Evolutionary conservation across 139 green algal species (phyloP), one percentile per base, ranked within the genome.

Genomic region (Chlamydomonas schloesseri): DNA sequence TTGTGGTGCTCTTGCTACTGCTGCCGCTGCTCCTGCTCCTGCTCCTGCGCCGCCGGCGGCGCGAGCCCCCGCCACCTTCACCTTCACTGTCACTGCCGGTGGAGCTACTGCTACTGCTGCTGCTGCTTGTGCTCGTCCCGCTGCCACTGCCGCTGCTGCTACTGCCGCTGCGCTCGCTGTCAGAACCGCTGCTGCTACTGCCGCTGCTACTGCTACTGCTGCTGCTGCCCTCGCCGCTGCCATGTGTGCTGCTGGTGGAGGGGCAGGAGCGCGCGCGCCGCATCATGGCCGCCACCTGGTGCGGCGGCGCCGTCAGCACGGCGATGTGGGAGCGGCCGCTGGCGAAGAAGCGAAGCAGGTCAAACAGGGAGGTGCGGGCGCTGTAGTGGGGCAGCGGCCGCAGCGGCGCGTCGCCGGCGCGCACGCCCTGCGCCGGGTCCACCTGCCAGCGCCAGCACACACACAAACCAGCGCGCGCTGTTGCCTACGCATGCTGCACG

Each of bases 341-440:
- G 89, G 97, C 85, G 88, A 98, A 98, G n/a, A 98, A 92, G 84
- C 93, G 93, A 28, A 98, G 89, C 88, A 98, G 91, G 90, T 98
- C 96, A 86, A 97, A 98, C 81, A 92, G 87, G 21, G 89, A 88
- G 17, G 85, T 92, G 60, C 84, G 69, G 5, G 85, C 89, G 36
- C 83, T 83, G 33, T 91, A 65, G 77, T 74, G 69, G 2, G 85
- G 85, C 76, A 89, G 87, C 50, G 86, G 15, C n/a, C 77, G 79
- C 71, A 90, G 69, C 34, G 71, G 37, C 31, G 78, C 58, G 37
- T 74, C 68, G 23, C 68, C 69, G 0, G 67, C 34, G 14, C 36
- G 74, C 29, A 73, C 26, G n/a, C 65, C 57, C 1, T 58, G 50
- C 6, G 55, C 60, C 46, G 73, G 60, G 28, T 69, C 47, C 0